Conservation (phyloP, 2,329 filamentous ascomycete genomes). For the Microthyrium microscopicum region DNA sequence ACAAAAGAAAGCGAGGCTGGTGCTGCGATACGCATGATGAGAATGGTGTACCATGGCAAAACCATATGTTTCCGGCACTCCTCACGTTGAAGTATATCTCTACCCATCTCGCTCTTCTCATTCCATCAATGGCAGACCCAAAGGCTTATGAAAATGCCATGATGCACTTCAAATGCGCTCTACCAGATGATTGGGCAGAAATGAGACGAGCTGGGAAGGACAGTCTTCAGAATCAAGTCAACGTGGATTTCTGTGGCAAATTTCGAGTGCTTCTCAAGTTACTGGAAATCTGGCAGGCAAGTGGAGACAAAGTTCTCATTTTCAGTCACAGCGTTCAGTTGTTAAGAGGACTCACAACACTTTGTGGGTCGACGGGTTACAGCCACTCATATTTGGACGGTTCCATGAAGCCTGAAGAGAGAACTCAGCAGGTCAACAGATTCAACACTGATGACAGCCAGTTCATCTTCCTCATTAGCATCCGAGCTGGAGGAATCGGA, state of each 20-base stretch:
- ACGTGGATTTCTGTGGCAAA: conserved; percentile 88
- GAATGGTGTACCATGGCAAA: conserved; percentile 51
- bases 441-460: conserved; percentile 79
- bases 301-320: conserved; percentile 85
- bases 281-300: conserved; percentile 74
- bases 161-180: conserved; percentile 52
- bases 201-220: conserved; percentile 63
- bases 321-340: conserved; percentile 87
- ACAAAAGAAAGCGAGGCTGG: conserved; percentile 63
- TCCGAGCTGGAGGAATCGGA: conserved; percentile 80
- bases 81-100: conserved; percentile 70
- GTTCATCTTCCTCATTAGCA: conserved; percentile 93
- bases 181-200: conserved; percentile 58
- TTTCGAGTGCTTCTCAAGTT: conserved; percentile 85
- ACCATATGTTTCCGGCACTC: conserved; percentile 72
- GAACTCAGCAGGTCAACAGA: conserved; percentile 65
- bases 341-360: conserved; percentile 55
- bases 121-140: conserved; percentile 49
- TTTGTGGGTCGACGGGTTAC: conserved; percentile 70
- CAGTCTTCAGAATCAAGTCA: conserved; percentile 62
- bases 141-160: conserved; percentile 61
- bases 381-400: conserved; percentile 86
- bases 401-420: conserved; percentile 64
- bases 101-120: conserved; percentile 80
- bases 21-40: conserved; percentile 53